Evolutionary conservation across 306 rosid species (phyloP).

Genomic region (Macrotyloma uniflorum): DNA sequence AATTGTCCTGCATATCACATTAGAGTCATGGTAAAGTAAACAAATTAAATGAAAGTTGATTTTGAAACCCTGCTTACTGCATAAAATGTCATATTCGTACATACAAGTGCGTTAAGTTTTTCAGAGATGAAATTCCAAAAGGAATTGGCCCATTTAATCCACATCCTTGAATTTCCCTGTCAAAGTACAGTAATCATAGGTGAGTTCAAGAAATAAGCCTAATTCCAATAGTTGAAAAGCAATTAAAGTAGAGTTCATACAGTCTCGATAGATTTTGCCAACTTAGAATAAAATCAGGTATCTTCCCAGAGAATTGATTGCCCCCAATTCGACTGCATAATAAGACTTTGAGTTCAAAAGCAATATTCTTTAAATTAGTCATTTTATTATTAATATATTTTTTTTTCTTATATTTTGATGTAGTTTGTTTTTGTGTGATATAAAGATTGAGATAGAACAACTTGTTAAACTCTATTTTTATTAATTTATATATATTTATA

Average conservation of each 20-base stretch:
- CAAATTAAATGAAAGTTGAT: neutral
- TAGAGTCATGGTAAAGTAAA: neutral
- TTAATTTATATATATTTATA: no score
- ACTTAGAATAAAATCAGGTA: constrained; percentile 63
- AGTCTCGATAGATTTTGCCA: constrained; percentile 54
- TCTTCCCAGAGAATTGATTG: constrained; percentile 60
- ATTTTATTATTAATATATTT: no score
- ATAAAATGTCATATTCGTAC: constrained; percentile 15
- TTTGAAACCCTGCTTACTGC: constrained; percentile 14
- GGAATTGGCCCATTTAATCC: no score
- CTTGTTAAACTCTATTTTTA: no score
- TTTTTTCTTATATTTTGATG: no score
- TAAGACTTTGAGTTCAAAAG: neutral
- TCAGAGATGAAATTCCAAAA: no score
- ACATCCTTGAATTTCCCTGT: neutral
- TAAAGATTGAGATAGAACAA: no score
- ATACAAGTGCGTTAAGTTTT: constrained; percentile 51
- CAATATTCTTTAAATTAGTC: neutral
- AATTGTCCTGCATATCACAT: constrained; percentile 63
- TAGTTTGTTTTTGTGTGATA: no score
- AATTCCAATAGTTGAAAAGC: constrained; percentile 19
- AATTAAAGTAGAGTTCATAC: constrained; percentile 40
- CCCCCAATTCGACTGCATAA: constrained; percentile 58
- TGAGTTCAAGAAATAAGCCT: neutral
- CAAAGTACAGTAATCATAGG: constrained; percentile 9